phyloP scores from a whole-genome alignment of 805 yeast species.

The Grigorovia yakushimaensis region DNA sequence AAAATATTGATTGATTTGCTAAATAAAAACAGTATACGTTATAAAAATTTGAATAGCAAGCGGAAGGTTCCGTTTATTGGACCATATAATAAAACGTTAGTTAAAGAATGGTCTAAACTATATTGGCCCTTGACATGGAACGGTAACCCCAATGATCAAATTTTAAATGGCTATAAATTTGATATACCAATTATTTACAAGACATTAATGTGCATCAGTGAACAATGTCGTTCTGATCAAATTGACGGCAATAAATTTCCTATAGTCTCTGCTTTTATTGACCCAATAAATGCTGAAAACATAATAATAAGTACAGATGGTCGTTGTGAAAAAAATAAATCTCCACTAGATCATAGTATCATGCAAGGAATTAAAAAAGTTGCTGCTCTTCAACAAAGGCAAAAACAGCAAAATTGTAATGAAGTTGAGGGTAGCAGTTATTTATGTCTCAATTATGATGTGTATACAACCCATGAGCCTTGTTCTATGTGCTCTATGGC shows the following conservation, averaged over 20 bases:
- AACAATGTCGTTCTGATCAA: constrained; percentile 14
- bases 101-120: constrained; percentile 50
- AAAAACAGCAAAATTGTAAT: constrained; percentile 19
- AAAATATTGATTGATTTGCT: constrained; percentile 18
- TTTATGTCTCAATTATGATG: constrained; percentile 65
- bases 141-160: constrained; percentile 77
- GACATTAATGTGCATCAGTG: constrained; percentile 25
- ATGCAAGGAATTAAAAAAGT: constrained; percentile 61
- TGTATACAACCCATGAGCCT: constrained; percentile 90
- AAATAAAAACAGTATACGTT: constrained; percentile 9
- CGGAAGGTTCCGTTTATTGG: constrained; percentile 44
- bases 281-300: constrained; percentile 38
- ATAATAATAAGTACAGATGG: constrained; percentile 32
- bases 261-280: constrained; percentile 53
- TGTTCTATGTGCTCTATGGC: constrained; percentile 98
- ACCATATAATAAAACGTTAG: constrained; percentile 66
- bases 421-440: constrained; percentile 31
- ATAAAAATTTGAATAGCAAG: constrained; percentile 10
- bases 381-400: constrained; percentile 40
- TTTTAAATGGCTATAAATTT: constrained; percentile 44
- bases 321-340: constrained; percentile 24
- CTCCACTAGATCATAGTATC: constrained; percentile 63
- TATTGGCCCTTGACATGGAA: constrained; percentile 93
- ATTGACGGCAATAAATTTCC: constrained; percentile 29
- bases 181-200: constrained; percentile 37